Conservation (phyloP, 495 filamentous ascomycete genomes). For the Annulohypoxylon nitens region DNA sequence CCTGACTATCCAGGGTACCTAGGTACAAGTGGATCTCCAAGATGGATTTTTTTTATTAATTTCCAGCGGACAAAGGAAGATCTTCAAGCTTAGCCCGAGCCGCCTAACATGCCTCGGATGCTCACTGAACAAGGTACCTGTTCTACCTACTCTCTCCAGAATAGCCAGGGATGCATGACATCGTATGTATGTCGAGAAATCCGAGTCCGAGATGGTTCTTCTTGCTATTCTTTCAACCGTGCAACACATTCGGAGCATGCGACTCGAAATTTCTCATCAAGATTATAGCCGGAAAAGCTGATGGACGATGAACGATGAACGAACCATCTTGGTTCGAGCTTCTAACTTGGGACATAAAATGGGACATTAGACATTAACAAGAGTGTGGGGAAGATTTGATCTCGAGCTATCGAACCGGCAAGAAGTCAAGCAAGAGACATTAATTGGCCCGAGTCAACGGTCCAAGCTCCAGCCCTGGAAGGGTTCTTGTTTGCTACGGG, state of each 20-base stretch:
- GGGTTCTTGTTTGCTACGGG: conserved; percentile 33
- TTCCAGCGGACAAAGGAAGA: conserved; percentile 39
- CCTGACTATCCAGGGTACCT: conserved; percentile 23
- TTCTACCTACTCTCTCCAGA: not conserved
- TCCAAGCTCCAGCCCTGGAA: conserved; percentile 23
- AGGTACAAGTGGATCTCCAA: conserved; percentile 25
- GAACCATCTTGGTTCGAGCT: conserved; percentile 32
- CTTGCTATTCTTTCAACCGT: not conserved
- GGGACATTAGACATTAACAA: conserved; percentile 11
- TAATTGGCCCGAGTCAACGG: conserved; percentile 37
- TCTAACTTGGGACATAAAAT: conserved; percentile 29
- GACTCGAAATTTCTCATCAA: conserved; percentile 1
- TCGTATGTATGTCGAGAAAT: not conserved
- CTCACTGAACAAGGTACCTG: not conserved
- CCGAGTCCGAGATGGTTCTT: not conserved
- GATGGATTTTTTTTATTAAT: conserved; percentile 44
- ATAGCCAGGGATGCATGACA: not conserved
- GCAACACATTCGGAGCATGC: not conserved
- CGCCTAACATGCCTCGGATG: conserved; percentile 29
- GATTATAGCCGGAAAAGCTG: conserved; percentile 13
- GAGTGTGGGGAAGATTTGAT: conserved; percentile 37
- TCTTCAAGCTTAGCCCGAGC: conserved; percentile 43
- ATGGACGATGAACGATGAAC: conserved; percentile 13
- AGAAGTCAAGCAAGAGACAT: conserved; percentile 33
- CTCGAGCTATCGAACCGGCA: conserved; percentile 23